A percentile compares a stretch with the other conserved stretches of the same genome.
These are phyloP conservation scores for Pseudocercospora macadamiae DNA, from an alignment of 2,329 filamentous ascomycete species.

Conservation along the genomic window DNA sequence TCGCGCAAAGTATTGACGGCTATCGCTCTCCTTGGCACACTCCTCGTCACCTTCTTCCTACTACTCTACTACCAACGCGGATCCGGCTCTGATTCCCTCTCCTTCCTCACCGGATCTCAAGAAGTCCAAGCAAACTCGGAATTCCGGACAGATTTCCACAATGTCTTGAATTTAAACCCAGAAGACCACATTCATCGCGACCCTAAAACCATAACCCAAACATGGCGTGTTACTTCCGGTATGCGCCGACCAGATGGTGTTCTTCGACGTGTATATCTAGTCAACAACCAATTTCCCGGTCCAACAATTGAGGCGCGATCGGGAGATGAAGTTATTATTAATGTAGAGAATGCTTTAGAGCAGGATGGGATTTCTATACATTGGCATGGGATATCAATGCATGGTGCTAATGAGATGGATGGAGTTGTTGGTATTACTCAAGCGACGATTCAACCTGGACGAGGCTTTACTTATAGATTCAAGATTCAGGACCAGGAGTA, in stretches of 20 bases:
- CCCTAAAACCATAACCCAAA: conserved; percentile 18
- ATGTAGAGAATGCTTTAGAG: conserved; percentile 46
- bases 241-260: conserved; percentile 50
- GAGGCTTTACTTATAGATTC: conserved; percentile 44
- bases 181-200: conserved; percentile 26
- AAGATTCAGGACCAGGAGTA: conserved; percentile 37
- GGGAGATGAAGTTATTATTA: conserved; percentile 50
- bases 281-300: conserved; percentile 57
- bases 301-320: conserved; percentile 54
- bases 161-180: conserved; percentile 17
- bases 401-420: conserved; percentile 30
- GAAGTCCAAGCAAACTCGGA: background rate
- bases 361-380: conserved; percentile 47
- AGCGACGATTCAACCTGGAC: conserved; percentile 26
- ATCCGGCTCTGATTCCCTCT: background rate
- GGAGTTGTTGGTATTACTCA: conserved; percentile 34
- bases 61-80: background rate
- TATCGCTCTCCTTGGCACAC: background rate
- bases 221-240: conserved; percentile 27
- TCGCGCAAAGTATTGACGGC: background rate
- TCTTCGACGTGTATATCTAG: conserved; percentile 51
- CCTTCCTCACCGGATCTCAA: background rate
- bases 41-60: conserved; percentile 1
- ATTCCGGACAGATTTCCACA: conserved; percentile 8
- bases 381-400: conserved; percentile 48